These are phyloP conservation scores for Talaromyces stipitatus DNA, from an alignment of 495 filamentous ascomycete species.

Conservation along the genomic window DNA sequence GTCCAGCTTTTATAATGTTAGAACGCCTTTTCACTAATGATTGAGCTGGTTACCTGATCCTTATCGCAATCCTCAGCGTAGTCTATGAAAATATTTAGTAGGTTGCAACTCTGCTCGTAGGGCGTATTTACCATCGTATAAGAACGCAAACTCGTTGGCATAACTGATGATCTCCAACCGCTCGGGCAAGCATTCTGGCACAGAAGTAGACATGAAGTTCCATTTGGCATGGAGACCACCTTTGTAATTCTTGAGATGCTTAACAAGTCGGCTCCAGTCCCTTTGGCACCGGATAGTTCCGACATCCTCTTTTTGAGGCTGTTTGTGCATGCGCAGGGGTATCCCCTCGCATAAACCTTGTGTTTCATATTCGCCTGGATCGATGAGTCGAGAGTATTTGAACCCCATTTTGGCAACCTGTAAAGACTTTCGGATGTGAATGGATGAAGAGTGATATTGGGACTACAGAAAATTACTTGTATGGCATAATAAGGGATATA, in stretches of 20 bases:
- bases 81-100: not conserved
- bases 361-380: not conserved
- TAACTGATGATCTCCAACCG: constrained; percentile 33
- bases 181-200: constrained; percentile 33
- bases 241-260: not conserved
- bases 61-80: not conserved
- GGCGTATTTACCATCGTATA: constrained; percentile 33
- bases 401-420: no score
- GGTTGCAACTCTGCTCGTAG: not conserved
- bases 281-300: not conserved
- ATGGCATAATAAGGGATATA: no score
- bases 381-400: not conserved
- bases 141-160: constrained; percentile 33
- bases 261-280: not conserved
- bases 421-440: no score
- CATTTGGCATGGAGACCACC: not conserved
- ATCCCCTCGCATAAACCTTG: not conserved
- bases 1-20: no score
- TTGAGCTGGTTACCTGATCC: no score
- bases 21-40: no score
- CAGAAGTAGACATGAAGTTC: not conserved
- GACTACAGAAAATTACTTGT: no score
- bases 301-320: not conserved
- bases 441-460: no score
- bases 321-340: not conserved